These are phyloP conservation scores for Luzula sylvatica DNA, from an alignment of 176 grass and related monocot genomes.

Conservation along the genomic window DNA sequence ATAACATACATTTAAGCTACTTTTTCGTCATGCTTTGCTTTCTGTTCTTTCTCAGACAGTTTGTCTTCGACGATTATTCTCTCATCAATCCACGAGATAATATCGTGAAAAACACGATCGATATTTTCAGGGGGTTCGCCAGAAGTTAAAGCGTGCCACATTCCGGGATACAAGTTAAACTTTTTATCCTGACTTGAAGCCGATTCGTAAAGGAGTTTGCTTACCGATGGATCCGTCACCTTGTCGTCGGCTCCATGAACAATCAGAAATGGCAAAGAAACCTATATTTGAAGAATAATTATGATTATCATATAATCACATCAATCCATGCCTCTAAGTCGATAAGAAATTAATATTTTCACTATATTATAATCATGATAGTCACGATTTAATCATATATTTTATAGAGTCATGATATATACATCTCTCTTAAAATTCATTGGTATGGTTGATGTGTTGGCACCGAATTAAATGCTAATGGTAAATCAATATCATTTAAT, in stretches of 20 bases:
- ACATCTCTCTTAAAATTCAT: too few species aligned
- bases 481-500: too few species aligned
- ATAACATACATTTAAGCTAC: neutral
- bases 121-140: slow-evolving; percentile 45
- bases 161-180: slow-evolving; percentile 44
- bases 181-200: slow-evolving; percentile 45
- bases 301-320: too few species aligned
- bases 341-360: too few species aligned
- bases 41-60: slow-evolving; percentile 18
- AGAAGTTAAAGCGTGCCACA: slow-evolving; percentile 81
- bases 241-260: slow-evolving; percentile 59
- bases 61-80: neutral
- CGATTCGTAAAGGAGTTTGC: slow-evolving; percentile 34
- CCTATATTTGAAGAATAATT: slow-evolving; percentile 10
- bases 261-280: slow-evolving; percentile 44
- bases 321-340: too few species aligned
- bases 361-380: too few species aligned
- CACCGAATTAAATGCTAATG: too few species aligned
- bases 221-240: slow-evolving; percentile 52
- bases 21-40: slow-evolving; percentile 24
- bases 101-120: slow-evolving; percentile 37
- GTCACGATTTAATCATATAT: too few species aligned
- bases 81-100: slow-evolving; percentile 42
- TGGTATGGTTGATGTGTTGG: too few species aligned
- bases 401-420: too few species aligned